phyloP scores from a whole-genome alignment of 2,329 filamentous ascomycete species.

The Aaosphaeria pasadenensis region DNA sequence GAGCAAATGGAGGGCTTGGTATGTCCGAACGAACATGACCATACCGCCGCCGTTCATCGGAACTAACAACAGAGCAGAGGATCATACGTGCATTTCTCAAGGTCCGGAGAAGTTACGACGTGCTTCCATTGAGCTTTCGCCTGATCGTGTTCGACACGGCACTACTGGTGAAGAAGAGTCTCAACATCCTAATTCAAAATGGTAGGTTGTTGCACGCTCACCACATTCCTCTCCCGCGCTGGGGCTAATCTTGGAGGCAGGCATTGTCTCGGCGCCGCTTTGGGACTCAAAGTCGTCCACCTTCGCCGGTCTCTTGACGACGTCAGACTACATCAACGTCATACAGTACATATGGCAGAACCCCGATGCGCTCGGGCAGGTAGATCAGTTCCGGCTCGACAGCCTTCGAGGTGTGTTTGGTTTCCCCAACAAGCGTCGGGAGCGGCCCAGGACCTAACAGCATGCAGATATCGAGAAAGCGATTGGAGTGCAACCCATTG shows the following conservation, averaged over 20 bases:
- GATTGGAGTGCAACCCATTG: constrained; percentile 84
- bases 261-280: constrained; percentile 93
- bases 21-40: constrained; percentile 33
- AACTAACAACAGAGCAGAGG: constrained; percentile 53
- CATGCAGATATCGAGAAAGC: constrained; percentile 85
- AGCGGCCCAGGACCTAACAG: not conserved
- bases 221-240: not conserved
- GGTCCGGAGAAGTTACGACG: constrained; percentile 95
- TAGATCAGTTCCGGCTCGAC: constrained; percentile 90
- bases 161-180: constrained; percentile 92
- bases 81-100: constrained; percentile 94
- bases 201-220: constrained; percentile 52
- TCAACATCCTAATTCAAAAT: constrained; percentile 94
- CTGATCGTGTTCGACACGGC: constrained; percentile 95
- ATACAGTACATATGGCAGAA: constrained; percentile 99
- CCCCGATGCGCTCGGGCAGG: constrained; percentile 80
- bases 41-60: not conserved
- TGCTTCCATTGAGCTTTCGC: constrained; percentile 91
- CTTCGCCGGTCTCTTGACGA: constrained; percentile 91
- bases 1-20: constrained; percentile 79
- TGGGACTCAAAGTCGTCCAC: constrained; percentile 94
- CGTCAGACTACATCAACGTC: constrained; percentile 96
- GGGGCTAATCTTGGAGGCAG: constrained; percentile 47
- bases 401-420: constrained; percentile 72
- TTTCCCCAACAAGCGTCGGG: not conserved